Evolutionary conservation across 352 stramenopile species (phyloP).

Genomic region (Phytophthora pinifolia): DNA sequence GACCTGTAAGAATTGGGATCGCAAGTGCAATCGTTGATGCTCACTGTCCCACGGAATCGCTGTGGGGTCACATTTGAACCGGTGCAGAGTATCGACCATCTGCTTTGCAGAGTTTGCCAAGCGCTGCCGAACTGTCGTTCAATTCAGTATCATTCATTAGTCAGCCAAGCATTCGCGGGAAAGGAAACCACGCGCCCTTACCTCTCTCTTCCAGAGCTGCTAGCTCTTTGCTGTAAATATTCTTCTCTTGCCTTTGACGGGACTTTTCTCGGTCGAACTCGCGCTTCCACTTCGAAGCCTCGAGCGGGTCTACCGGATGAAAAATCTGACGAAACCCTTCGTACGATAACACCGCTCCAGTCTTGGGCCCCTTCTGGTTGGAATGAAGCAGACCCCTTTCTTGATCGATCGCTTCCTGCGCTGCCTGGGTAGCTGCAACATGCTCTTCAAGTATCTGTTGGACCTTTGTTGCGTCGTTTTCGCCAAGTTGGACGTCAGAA

Average conservation of each 20-base stretch:
- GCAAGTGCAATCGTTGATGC: constrained; percentile 45
- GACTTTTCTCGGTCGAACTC: constrained; percentile 74
- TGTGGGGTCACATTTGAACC: constrained; percentile 53
- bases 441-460: constrained; percentile 63
- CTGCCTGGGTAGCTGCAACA: constrained; percentile 13
- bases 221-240: constrained; percentile 69
- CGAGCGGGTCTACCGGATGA: constrained; percentile 47
- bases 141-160: neutral
- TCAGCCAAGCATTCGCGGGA: neutral
- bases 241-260: constrained; percentile 56
- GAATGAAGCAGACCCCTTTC: constrained; percentile 3
- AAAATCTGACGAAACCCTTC: constrained; percentile 68
- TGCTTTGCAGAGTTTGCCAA: constrained; percentile 69
- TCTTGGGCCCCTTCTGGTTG: constrained; percentile 13
- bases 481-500: constrained; percentile 67
- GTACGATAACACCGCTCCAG: constrained; percentile 50
- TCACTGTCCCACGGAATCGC: constrained; percentile 62
- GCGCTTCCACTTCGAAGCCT: constrained; percentile 54
- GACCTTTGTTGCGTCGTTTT: constrained; percentile 55
- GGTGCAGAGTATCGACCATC: constrained; percentile 65
- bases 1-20: constrained; percentile 52
- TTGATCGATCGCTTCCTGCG: constrained; percentile 7
- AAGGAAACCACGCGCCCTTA: constrained; percentile 8
- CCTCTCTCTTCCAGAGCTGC: constrained; percentile 69
- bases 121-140: constrained; percentile 57